phyloP scores from a whole-genome alignment of 306 rosid genomes.

The Prunus salicina region DNA sequence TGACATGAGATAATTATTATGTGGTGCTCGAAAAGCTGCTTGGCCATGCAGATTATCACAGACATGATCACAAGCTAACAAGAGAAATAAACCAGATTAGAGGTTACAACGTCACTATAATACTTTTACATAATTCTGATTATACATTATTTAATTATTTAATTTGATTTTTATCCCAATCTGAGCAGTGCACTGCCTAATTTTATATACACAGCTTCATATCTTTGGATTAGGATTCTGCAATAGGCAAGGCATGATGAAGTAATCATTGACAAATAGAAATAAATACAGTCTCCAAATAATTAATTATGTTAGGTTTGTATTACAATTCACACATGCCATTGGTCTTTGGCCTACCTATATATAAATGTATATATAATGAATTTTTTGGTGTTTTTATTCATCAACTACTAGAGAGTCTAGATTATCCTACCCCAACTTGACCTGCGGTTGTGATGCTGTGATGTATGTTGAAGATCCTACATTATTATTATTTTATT shows the following conservation, averaged over 20 bases:
- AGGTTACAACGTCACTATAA: slow-evolving; percentile 1
- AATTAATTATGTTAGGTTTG: neutral
- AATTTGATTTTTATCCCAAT: neutral
- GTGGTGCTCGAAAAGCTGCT: neutral
- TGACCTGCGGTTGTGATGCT: neutral
- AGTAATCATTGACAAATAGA: neutral
- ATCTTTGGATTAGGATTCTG: neutral
- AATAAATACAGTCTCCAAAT: neutral
- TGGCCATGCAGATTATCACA: neutral
- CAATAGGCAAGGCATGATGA: neutral
- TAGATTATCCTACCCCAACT: neutral
- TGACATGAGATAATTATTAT: neutral
- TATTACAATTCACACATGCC: neutral
- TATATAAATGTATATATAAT: neutral
- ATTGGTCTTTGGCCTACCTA: neutral
- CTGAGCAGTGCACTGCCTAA: neutral
- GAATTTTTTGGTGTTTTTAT: neutral
- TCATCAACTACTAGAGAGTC: neutral
- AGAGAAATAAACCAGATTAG: neutral
- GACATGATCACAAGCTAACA: neutral
- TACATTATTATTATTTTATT: neutral
- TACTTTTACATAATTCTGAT: neutral
- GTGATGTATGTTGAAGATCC: slow-evolving; percentile 6
- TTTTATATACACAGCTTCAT: neutral
- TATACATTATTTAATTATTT: neutral